Evolutionary conservation across 495 filamentous ascomycete genomes (phyloP), one percentile per base, ranked within the genome.

Genomic region (Apodospora peruviana): DNA sequence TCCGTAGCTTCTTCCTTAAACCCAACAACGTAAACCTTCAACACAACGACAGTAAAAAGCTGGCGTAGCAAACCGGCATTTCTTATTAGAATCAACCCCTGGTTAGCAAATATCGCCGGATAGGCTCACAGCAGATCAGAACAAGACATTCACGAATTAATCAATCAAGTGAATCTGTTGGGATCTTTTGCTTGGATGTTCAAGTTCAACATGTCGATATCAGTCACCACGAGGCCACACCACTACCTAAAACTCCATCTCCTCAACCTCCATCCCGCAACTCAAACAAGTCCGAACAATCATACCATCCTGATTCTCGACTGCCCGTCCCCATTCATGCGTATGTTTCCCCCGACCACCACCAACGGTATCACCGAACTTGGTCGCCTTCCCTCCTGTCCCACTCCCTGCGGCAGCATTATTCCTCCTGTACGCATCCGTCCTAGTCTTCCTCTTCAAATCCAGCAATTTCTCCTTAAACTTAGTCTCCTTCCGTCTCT

Each of bases 191-290:
- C n/a, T n/a, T n/a, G n/a, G n/a, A n/a, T n/a, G n/a, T n/a, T n/a
- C n/a, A n/a, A n/a, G n/a, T n/a, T n/a, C n/a, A n/a, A n/a, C n/a
- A n/a, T n/a, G n/a, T n/a, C n/a, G n/a, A n/a, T n/a, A n/a, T n/a
- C n/a, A n/a, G n/a, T n/a, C n/a, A n/a, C n/a, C n/a, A n/a, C n/a
- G n/a, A n/a, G n/a, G n/a, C 37, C 37, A 20, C 16, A 12, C 10
- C 5, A 17, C 11, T 41, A 16, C 43, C 70, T 57, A 96, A 53
- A 97, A 86, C 62, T 94, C 90, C 61, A 96, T 61, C 69, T 97
- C 94, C 61, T 99, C 94, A 43, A 96, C 86, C 70, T 97, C 91
- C 88, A 97, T 95, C 19, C 88, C 87, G 69, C 94, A 99, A 25
- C 83, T 85, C 45, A 85, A 76, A 65, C 93, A 97, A 3, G 80